Base-by-base conservation (phyloP, 441 rosid species). In the Metrosideros polymorpha region DNA sequence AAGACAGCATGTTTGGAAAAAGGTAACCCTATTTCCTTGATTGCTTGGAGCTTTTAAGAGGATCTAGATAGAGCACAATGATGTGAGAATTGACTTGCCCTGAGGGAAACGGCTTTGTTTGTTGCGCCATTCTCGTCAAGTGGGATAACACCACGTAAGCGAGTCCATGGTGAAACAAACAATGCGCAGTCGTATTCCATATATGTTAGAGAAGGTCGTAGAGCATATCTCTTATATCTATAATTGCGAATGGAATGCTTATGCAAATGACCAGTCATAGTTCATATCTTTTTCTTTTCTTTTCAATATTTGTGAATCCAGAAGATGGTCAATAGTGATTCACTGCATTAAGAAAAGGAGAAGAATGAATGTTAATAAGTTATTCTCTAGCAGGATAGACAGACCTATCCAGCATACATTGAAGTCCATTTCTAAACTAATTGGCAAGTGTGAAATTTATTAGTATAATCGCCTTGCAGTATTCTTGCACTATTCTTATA, bases 1-100 rank as follows among this genome's bases (percentile, higher is more conserved):
- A 84, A 92, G 90, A 89, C 94, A 94, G 84, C 93, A 92, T 83
- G 87, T 96, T 18, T 95, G 96, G 99, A 97, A 94, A 92, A 97
- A 96, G 98, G 99, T 97, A 91, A 52, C 32, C 84, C 77, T 89
- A 71, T 88, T 83, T 24, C 63, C 82, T 82, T 82, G 82, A 76
- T 32, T 84, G 51, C 39, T 83, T 49, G 55, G 14, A 71, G 12
- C 6, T 35, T 39, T 35, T 19, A 66, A 39, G 79, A 22, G 79
- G n/a, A 71, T 71, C 79, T 22, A 19, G 77, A 66, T 71, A 39
- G 79, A 71, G 79, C 5, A 0, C 79, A 71, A 10, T 71, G 79
- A 71, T 71, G 2, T 66, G 77, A 39, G 79, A 71, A 71, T 71
- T 3, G 47, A 71, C 17, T 71, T 43, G 45, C n/a, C 79, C 49